Evolutionary conservation across 2,329 filamentous ascomycete genomes (phyloP).

Genomic region (Calonectria multiphialidica): DNA sequence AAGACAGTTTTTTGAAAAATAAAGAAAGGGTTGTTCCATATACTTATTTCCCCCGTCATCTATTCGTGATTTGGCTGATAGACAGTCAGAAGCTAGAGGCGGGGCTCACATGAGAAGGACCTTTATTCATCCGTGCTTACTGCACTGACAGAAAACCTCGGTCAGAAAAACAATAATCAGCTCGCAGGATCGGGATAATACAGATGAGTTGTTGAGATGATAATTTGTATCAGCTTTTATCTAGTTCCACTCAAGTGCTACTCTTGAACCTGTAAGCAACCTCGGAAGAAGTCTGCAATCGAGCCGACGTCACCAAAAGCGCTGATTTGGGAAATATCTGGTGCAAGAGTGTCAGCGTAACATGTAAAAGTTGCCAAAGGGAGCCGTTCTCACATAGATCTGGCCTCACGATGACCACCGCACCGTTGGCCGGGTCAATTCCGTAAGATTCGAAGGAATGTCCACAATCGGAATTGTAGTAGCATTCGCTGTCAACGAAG

Average conservation of each 20-base stretch:
- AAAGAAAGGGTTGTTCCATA: no score
- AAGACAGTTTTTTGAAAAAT: no score
- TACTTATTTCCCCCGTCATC: no score
- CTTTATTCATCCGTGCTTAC: background rate
- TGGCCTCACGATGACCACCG: constrained; percentile 31
- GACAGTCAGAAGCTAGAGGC: background rate
- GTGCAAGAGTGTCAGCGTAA: background rate
- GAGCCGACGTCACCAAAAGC: rapidly evolving
- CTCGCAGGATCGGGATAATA: background rate
- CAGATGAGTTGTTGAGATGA: background rate
- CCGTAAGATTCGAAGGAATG: constrained; percentile 27
- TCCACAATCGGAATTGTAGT: constrained; percentile 28
- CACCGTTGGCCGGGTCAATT: constrained; percentile 19
- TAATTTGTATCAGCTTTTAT: no score
- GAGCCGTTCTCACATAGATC: constrained; percentile 32
- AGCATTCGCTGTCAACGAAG: constrained; percentile 30
- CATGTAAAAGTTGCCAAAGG: rapidly evolving
- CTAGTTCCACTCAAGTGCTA: background rate
- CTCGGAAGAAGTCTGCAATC: constrained; percentile 13
- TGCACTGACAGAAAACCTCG: no score
- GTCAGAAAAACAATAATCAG: background rate
- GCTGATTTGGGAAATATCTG: constrained; percentile 28
- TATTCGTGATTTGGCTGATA: no score
- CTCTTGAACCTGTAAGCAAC: background rate
- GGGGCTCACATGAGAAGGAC: background rate